A percentile compares a stretch with the other conserved stretches of the same genome.
Evolutionary conservation across 129 eudicot genomes (phyloP).

Genomic region (Ambrosia artemisiifolia): DNA sequence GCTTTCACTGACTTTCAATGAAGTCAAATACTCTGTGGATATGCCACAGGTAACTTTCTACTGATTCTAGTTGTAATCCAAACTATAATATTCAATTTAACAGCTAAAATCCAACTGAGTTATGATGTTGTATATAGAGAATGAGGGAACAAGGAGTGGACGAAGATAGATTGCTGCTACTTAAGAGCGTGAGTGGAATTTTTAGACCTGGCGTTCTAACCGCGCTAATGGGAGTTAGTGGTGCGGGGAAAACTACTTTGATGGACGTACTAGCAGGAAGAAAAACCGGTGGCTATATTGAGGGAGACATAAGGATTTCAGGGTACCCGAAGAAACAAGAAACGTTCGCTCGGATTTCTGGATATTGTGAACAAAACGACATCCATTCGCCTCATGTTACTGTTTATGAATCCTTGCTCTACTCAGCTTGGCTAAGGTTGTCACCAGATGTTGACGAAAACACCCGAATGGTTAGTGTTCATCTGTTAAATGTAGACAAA

Average conservation of each 20-base stretch:
- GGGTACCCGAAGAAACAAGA: conserved; percentile 84
- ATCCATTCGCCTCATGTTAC: conserved; percentile 90
- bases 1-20: conserved; percentile 62
- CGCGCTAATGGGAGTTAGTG: conserved; percentile 91
- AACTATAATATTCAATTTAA: not conserved
- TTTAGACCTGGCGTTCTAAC: conserved; percentile 83
- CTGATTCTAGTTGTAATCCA: not conserved
- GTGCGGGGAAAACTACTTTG: conserved; percentile 89
- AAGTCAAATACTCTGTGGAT: conserved; percentile 70
- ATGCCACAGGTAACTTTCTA: conserved; percentile 60
- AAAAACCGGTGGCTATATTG: conserved; percentile 78
- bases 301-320: conserved; percentile 56
- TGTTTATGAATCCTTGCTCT: conserved; percentile 60
- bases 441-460: conserved; percentile 49
- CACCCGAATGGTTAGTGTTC: conserved; percentile 52
- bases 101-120: not conserved
- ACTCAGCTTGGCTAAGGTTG: conserved; percentile 79
- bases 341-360: conserved; percentile 75
- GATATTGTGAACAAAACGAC: conserved; percentile 85
- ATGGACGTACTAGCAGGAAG: conserved; percentile 94
- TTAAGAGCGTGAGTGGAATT: conserved; percentile 65
- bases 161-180: conserved; percentile 63
- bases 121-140: conserved; percentile 43
- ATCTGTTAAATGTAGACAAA: not conserved
- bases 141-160: conserved; percentile 65